Percentiles rank a stretch among this genome's conserved stretches.
phyloP scores from a whole-genome alignment of 1,284 basidiomycete genomes.

The Pseudozyma hubeiensis region DNA sequence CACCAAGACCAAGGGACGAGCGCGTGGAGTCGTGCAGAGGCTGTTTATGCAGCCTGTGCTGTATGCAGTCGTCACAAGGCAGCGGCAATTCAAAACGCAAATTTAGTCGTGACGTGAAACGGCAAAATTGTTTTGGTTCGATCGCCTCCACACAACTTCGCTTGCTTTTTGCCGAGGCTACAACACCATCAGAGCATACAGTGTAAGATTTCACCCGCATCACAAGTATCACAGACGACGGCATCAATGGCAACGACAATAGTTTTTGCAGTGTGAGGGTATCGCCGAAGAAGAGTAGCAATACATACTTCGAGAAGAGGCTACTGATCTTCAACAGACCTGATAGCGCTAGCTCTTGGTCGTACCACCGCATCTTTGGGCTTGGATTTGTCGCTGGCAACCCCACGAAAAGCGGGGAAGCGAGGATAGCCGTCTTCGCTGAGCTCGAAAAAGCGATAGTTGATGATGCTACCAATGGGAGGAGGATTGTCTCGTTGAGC shows the following conservation, averaged over 20 bases:
- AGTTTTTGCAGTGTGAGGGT: too few species aligned
- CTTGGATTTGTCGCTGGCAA: conserved; percentile 66
- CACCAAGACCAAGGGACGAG: background rate
- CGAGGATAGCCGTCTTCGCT: conserved; percentile 72
- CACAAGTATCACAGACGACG: too few species aligned
- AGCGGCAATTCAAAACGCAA: background rate
- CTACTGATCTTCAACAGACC: conserved; percentile 10
- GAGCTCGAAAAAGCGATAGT: conserved; percentile 76
- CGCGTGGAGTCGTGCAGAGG: background rate
- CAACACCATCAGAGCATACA: too few species aligned
- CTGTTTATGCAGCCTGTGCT: background rate
- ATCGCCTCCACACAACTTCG: too few species aligned
- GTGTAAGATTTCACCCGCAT: too few species aligned
- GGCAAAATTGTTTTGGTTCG: too few species aligned
- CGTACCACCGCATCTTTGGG: conserved; percentile 55
- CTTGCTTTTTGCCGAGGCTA: too few species aligned
- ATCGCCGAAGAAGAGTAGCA: background rate
- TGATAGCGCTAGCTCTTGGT: conserved; percentile 16
- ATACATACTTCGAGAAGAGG: background rate
- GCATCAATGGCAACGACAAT: too few species aligned
- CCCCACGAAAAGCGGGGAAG: conserved; percentile 76
- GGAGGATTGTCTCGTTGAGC: conserved; percentile 55
- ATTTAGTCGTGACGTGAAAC: too few species aligned
- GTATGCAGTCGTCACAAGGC: background rate
- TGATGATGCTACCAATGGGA: conserved; percentile 75